Evolutionary conservation across 352 stramenopile genomes (phyloP), one percentile per base, ranked within the genome.

Genomic region (Phytopythium helicoides): DNA sequence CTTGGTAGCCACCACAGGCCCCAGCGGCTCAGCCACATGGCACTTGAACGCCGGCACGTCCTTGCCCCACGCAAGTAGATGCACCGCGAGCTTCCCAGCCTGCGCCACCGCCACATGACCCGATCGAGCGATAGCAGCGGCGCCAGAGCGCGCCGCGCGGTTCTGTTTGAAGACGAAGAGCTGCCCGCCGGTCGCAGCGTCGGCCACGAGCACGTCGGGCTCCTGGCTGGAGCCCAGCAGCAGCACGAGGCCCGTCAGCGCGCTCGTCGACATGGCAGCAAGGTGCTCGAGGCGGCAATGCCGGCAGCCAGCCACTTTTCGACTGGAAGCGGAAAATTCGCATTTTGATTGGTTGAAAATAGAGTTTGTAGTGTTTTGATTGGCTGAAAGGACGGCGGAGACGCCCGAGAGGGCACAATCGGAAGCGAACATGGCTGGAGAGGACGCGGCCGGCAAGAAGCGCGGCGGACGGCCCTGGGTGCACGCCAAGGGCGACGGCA

Each of bases 141-240:
- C 74, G 34, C 81, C 81, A 22, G 68, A 60, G 51, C 72, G 66
- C 38, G 78, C 59, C 25, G 68, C 53, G 23, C 73, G 68, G 45
- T 73, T 81, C 51, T 87, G 81, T 62, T 92, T 92, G 46, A 92
- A 92, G 65, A 71, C 75, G 49, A 77, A 88, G 33, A 89, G 70
- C 67, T 87, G 76, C 1, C 72, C 72, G 15, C 77, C 78, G 12
- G 71, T 87, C 8, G 68, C 64, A 4, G 78, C 78, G 40, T 92
- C 77, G 0, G 70, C 71, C 11, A 88, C 71, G 19, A 81, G 69
- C 16, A 92, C 54, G 51, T 89, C 76, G 31, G 72, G 84, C 68
- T 86, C 76, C 35, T 89, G 73, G 56, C 57, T 80, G 2, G 81
- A 92, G 53, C 73, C 76, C 25, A 89, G 54, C 21, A 89, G 52